Evolutionary conservation across 805 yeast species (phyloP).

Genomic region (Teunomyces panamensis): DNA sequence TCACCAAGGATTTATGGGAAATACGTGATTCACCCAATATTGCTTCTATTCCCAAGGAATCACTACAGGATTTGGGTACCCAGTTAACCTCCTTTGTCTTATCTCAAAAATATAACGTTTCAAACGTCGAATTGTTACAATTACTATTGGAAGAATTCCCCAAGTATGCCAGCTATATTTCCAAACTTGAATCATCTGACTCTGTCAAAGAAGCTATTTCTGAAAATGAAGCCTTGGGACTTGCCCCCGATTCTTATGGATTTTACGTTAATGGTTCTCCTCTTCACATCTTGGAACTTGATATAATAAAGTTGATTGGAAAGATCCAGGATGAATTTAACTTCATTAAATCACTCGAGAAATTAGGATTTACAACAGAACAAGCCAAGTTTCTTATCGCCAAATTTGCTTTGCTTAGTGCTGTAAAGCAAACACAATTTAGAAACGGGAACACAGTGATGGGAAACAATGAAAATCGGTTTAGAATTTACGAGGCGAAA

Average conservation of each 20-base stretch:
- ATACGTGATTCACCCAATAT: constrained; percentile 20
- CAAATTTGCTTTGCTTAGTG: constrained; percentile 40
- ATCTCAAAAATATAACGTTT: constrained; percentile 13
- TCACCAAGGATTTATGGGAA: constrained; percentile 14
- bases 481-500: constrained; percentile 24
- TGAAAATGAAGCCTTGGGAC: constrained; percentile 35
- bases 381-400: constrained; percentile 33
- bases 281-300: constrained; percentile 43
- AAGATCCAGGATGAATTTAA: constrained; percentile 26
- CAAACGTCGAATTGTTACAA: constrained; percentile 35
- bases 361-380: constrained; percentile 26
- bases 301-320: constrained; percentile 43
- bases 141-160: constrained; percentile 54
- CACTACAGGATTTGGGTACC: constrained; percentile 36
- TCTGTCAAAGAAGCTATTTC: constrained; percentile 21
- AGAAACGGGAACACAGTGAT: constrained; percentile 29
- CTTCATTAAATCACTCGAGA: constrained; percentile 20
- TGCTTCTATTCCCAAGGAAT: constrained; percentile 23
- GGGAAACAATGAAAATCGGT: constrained; percentile 35
- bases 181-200: constrained; percentile 10
- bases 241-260: constrained; percentile 42
- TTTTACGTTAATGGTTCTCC: constrained; percentile 71
- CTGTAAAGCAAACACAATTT: constrained; percentile 36
- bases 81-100: constrained; percentile 42
- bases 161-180: constrained; percentile 40